Percentiles rank a stretch among this genome's conserved stretches.
These are phyloP conservation scores for Stachybotrys chlorohalonatus DNA, from an alignment of 2,329 filamentous ascomycete genomes.

Conservation along the genomic window DNA sequence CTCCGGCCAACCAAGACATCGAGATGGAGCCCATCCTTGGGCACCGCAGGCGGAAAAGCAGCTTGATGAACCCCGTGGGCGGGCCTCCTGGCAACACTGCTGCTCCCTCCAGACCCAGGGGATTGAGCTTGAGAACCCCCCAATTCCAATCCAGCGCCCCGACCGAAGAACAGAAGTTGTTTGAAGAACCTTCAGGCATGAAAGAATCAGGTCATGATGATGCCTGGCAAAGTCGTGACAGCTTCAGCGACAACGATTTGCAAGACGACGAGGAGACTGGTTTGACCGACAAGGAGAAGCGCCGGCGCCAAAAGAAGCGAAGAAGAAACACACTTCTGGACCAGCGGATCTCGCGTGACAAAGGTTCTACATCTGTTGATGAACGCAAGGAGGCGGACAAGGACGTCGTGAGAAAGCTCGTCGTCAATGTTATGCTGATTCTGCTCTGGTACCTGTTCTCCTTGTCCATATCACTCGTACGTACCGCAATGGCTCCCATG, in stretches of 20 bases:
- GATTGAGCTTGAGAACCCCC: conserved; percentile 9
- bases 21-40: conserved; percentile 48
- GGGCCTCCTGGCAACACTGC: conserved; percentile 15
- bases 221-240: conserved; percentile 23
- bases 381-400: conserved; percentile 71
- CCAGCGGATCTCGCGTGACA: conserved; percentile 55
- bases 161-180: conserved; percentile 34
- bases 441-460: conserved; percentile 86
- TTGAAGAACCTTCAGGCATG: conserved; percentile 28
- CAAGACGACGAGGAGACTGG: conserved; percentile 88
- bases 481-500: conserved; percentile 20
- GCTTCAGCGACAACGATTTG: conserved; percentile 61
- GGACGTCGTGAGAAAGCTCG: conserved; percentile 57
- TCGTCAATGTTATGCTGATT: conserved; percentile 75
- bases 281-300: conserved; percentile 64
- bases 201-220: conserved; percentile 24
- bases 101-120: conserved; percentile 15
- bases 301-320: conserved; percentile 57
- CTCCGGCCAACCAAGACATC: conserved; percentile 29
- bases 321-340: conserved; percentile 60
- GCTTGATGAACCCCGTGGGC: conserved; percentile 32
- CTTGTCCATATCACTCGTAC: conserved; percentile 80
- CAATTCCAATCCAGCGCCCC: conserved; percentile 13
- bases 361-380: conserved; percentile 49
- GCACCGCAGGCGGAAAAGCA: conserved; percentile 48